Base-by-base conservation (phyloP, 1,284 basidiomycete species). In the Amylostereum areolatum region DNA sequence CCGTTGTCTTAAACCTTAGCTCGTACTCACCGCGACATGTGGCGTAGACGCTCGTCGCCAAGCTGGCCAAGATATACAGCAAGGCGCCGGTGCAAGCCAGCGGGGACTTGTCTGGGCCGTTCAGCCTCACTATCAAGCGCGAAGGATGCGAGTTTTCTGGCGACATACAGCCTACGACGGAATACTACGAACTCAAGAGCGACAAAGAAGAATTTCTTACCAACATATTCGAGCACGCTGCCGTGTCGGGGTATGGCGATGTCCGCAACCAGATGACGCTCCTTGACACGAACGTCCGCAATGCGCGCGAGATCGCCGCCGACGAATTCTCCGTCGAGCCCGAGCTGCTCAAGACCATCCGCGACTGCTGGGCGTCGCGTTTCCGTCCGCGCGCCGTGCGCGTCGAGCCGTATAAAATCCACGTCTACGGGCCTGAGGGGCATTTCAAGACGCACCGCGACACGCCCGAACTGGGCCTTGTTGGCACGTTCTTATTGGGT, bases 401-500 rank as follows among this genome's bases (percentile, higher is more conserved):
- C 39, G 56, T 55, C 6, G 49, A 54, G 27, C 57, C 59, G 6
- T 60, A 62, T 52, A 62, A 61, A 48, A 61, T 61, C 12, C 54
- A 61, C 39, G 28, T 62, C 4, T 60, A 61, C 41, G 61, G 60
- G 1, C 52, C 54, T 2, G 54, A 53, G 3, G 61, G 59, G 3
- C 58, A 60, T 43, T 61, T 61, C 51, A 54, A 58, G 39, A 28
- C 54, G 11, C 61, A 62, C 41, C 56, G 57, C 31, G 59, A 61
- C 48, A 62, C 59, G 2, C 60, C 57, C 4, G 53, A 61, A 43
- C 45, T 46, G 5, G 53, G 51, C 31, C 49, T 58, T n/a, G 54
- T 62, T 24, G 59, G 59, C 32, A 62, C 57, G 11, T 62, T 62
- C 41, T 53, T 62, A 28, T 31, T 61, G 12, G 61, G 59, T 4